Percentiles rank a stretch among this genome's conserved stretches.
phyloP scores from a whole-genome alignment of 306 rosid genomes.

The Begonia fuchsioides region DNA sequence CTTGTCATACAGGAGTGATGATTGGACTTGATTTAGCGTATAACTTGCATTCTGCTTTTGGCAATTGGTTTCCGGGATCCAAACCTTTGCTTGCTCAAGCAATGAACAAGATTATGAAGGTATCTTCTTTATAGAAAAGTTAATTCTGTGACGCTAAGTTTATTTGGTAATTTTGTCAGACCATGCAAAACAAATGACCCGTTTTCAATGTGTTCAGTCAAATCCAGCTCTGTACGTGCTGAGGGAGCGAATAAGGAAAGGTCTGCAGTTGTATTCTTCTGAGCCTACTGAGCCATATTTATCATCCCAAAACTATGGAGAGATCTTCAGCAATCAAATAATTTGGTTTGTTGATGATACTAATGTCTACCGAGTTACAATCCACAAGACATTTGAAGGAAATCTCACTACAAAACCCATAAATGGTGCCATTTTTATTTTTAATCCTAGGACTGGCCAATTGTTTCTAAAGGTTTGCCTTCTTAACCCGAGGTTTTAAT shows the following conservation, averaged over 20 bases:
- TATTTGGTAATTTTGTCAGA: too few species aligned
- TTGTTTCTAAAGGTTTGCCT: conserved; percentile 75
- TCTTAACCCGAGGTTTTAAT: not conserved
- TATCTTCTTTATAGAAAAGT: conserved; percentile 8
- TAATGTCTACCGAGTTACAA: conserved; percentile 94
- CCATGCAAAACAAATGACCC: not conserved
- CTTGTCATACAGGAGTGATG: conserved; percentile 70
- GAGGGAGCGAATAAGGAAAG: conserved; percentile 98
- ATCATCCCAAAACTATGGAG: conserved; percentile 97
- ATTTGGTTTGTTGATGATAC: conserved; percentile 99
- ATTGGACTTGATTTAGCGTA: conserved; percentile 95
- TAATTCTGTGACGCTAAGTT: too few species aligned
- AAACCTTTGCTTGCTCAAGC: conserved; percentile 96
- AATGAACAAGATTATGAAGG: conserved; percentile 99
- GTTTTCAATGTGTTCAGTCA: conserved; percentile 39
- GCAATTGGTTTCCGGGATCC: conserved; percentile 99
- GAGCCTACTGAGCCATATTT: conserved; percentile 98
- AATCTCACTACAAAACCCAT: conserved; percentile 97
- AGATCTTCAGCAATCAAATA: conserved; percentile 97
- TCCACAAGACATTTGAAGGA: conserved; percentile 97
- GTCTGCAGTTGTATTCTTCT: conserved; percentile 92
- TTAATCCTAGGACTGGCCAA: conserved; percentile 98
- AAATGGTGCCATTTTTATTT: conserved; percentile 92
- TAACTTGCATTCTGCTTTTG: conserved; percentile 95
- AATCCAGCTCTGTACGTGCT: conserved; percentile 95